A percentile compares a stretch with the other conserved stretches of the same genome.
These are phyloP conservation scores for Gymnopus androsaceus DNA, from an alignment of 1,284 basidiomycete genomes.

Conservation along the genomic window DNA sequence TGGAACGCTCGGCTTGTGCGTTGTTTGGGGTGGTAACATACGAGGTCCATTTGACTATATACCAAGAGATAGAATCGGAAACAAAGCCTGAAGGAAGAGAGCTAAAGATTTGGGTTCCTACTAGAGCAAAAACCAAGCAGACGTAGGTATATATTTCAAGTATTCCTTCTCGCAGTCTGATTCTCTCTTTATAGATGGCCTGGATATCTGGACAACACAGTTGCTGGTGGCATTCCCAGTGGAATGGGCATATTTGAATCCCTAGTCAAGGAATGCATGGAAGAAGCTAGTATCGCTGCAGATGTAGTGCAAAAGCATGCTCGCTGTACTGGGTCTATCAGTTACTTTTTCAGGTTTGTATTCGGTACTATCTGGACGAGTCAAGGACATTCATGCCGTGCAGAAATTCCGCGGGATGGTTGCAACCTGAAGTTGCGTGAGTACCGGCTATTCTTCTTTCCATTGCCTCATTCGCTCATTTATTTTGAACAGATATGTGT, in stretches of 20 bases:
- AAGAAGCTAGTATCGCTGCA: constrained; percentile 83
- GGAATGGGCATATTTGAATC: constrained; percentile 77
- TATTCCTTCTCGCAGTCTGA: too few relatives aligned
- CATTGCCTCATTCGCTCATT: background rate
- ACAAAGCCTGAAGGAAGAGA: constrained; percentile 31
- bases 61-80: constrained; percentile 43
- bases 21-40: constrained; percentile 91
- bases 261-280: constrained; percentile 90
- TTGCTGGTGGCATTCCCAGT: constrained; percentile 77
- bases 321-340: constrained; percentile 61
- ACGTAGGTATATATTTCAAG: constrained; percentile 55
- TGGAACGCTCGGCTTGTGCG: constrained; percentile 88
- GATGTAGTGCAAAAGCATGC: constrained; percentile 59
- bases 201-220: constrained; percentile 76
- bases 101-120: constrained; percentile 84
- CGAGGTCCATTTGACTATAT: constrained; percentile 83
- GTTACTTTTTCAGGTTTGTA: constrained; percentile 68
- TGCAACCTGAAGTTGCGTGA: constrained; percentile 87
- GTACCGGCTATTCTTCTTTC: constrained; percentile 27
- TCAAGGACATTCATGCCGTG: background rate
- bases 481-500: constrained; percentile 64
- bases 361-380: background rate
- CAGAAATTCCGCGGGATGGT: constrained; percentile 70
- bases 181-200: constrained; percentile 57
- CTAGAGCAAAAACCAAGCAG: constrained; percentile 82